Conservation (phyloP, 768 basidiomycete genomes). For the Tephrocybe rancida region DNA sequence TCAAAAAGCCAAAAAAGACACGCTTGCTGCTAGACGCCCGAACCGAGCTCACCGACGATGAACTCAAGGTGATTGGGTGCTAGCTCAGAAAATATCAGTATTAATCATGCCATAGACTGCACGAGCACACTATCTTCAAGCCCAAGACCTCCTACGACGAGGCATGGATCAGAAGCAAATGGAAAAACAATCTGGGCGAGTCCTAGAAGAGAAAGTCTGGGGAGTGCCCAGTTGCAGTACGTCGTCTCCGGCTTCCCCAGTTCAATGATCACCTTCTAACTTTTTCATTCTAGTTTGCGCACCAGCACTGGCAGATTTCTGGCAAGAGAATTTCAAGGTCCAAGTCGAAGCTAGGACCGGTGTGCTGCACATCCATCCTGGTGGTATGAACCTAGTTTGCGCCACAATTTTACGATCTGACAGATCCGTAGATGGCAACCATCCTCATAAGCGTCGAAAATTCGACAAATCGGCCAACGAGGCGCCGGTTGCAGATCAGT, state of each 20-base stretch:
- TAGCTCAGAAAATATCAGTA: not conserved
- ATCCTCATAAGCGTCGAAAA: slow-evolving; percentile 52
- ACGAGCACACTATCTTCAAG: slow-evolving; percentile 66
- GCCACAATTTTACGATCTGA: not conserved
- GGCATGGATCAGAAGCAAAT: slow-evolving; percentile 52
- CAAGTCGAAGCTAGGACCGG: slow-evolving; percentile 68
- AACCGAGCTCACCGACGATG: slow-evolving; percentile 82
- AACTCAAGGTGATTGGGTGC: slow-evolving; percentile 59
- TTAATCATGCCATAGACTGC: slow-evolving; percentile 43
- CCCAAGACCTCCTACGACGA: slow-evolving; percentile 55
- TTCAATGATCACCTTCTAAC: not conserved
- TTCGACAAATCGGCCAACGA: slow-evolving; percentile 16
- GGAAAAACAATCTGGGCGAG: slow-evolving; percentile 54
- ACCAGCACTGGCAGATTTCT: slow-evolving; percentile 69
- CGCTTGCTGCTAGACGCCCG: slow-evolving; percentile 68
- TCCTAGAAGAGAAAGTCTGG: slow-evolving; percentile 69
- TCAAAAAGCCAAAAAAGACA: slow-evolving; percentile 47
- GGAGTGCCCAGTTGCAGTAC: slow-evolving; percentile 66
- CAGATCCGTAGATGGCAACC: slow-evolving; percentile 33
- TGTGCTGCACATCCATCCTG: slow-evolving; percentile 37
- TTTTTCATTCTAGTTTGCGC: slow-evolving; percentile 53
- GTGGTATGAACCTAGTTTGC: slow-evolving; percentile 25
- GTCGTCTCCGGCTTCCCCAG: slow-evolving; percentile 16
- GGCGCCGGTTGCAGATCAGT: not conserved
- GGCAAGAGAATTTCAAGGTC: slow-evolving; percentile 71